These are phyloP conservation scores for Radiomyces spectabilis DNA, from an alignment of 192 early-diverging fungal genomes.

Conservation along the genomic window DNA sequence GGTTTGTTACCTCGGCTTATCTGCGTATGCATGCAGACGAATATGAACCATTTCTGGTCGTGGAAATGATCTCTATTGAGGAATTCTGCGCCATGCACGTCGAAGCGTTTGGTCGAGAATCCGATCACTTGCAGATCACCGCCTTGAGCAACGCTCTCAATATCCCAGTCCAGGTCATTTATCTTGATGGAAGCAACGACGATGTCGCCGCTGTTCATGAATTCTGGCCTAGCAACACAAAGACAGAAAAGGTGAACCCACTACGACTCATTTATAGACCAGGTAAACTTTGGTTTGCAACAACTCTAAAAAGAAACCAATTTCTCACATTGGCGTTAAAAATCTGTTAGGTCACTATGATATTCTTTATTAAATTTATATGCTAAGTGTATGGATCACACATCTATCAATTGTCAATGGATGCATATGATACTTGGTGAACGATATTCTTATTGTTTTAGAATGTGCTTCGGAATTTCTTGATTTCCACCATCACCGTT, in stretches of 20 bases:
- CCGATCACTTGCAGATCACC: slow-evolving; percentile 76
- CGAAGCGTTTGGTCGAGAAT: slow-evolving; percentile 58
- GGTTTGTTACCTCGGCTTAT: slow-evolving; percentile 48
- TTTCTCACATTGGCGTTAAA: no score
- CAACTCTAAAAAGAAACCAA: no score
- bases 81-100: slow-evolving; percentile 47
- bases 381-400: no score
- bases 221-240: slow-evolving; percentile 53
- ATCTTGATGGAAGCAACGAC: slow-evolving; percentile 52
- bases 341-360: slow-evolving; percentile 65
- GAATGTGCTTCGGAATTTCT: slow-evolving; percentile 77
- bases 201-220: slow-evolving; percentile 65
- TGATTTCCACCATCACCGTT: slow-evolving; percentile 93
- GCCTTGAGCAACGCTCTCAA: slow-evolving; percentile 61
- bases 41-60: slow-evolving; percentile 49
- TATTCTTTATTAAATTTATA: slow-evolving; percentile 57
- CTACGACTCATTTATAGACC: slow-evolving; percentile 43
- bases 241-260: slow-evolving; percentile 18
- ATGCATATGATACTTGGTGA: no score
- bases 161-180: slow-evolving; percentile 58
- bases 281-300: slow-evolving; percentile 21
- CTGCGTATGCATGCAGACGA: slow-evolving; percentile 46
- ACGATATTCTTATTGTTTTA: no score
- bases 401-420: no score
- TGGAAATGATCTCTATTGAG: slow-evolving; percentile 45